These are phyloP conservation scores for Cystoderma amianthinum DNA, from an alignment of 768 basidiomycete species.

Conservation along the genomic window DNA sequence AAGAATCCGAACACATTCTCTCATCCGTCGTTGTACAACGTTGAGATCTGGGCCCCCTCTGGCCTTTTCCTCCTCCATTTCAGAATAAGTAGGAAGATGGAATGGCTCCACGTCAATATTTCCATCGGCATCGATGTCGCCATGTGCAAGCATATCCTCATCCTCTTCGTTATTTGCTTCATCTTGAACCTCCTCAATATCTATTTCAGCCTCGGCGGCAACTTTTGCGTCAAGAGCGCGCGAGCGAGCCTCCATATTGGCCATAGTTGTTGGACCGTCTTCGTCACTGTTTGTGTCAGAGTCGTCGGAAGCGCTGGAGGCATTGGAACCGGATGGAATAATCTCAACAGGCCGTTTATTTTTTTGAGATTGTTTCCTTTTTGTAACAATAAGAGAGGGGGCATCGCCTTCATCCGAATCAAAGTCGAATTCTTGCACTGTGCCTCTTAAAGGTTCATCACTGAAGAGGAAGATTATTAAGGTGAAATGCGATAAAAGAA, in stretches of 20 bases:
- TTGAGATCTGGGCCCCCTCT: conserved; percentile 67
- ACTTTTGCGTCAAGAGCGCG: conserved; percentile 67
- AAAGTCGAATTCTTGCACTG: conserved; percentile 56
- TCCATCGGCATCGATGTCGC: conserved; percentile 36
- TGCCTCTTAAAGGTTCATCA: conserved; percentile 42
- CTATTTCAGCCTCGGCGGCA: conserved; percentile 61
- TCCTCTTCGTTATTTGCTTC: conserved; percentile 43
- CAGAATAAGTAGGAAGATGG: conserved; percentile 62
- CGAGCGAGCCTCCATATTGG: conserved; percentile 79
- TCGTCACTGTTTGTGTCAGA: conserved; percentile 42
- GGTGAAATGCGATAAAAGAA: conserved; percentile 1
- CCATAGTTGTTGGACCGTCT: conserved; percentile 56
- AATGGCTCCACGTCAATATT: conserved; percentile 43
- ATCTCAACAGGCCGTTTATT: conserved; percentile 38
- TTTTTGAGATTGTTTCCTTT: conserved; percentile 48
- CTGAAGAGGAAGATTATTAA: conserved; percentile 20
- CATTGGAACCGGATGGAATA: conserved; percentile 42
- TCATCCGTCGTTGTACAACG: conserved; percentile 73
- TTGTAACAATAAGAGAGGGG: conserved; percentile 22
- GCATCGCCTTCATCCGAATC: conserved; percentile 46
- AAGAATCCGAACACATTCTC: conserved; percentile 66
- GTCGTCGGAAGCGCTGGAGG: conserved; percentile 14
- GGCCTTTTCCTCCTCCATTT: conserved; percentile 67
- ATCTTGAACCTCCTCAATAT: conserved; percentile 56
- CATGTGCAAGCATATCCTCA: conserved; percentile 36